These are phyloP conservation scores for Marchantia paleacea DNA, from an alignment of 225 moss, liverwort and hornwort species.

Conservation along the genomic window DNA sequence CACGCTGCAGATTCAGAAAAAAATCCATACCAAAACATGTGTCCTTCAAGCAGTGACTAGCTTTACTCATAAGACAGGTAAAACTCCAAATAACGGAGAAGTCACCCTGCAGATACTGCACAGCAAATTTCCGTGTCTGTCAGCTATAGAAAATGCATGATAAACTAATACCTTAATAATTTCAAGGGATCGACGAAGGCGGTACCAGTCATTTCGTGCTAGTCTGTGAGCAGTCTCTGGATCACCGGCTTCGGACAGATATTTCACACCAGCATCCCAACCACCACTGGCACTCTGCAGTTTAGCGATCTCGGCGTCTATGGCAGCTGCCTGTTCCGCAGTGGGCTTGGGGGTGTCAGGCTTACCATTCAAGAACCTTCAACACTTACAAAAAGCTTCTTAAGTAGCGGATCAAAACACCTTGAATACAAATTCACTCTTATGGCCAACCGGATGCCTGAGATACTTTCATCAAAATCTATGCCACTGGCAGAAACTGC, in stretches of 20 bases:
- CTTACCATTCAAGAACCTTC: conserved; percentile 79
- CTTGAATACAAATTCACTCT: neutral
- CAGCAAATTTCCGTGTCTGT: neutral
- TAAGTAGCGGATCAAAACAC: neutral
- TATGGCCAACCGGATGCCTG: neutral
- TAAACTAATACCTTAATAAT: conserved; percentile 57
- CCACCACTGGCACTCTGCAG: conserved; percentile 47
- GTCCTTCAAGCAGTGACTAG: neutral
- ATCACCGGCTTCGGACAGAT: conserved; percentile 69
- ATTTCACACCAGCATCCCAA: conserved; percentile 64
- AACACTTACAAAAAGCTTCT: conserved; percentile 15
- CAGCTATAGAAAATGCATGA: conserved; percentile 10
- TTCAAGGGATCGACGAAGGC: conserved; percentile 75
- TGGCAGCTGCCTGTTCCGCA: conserved; percentile 50
- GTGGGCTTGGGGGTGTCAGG: conserved; percentile 71
- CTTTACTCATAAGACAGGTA: neutral
- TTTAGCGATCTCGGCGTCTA: conserved; percentile 50
- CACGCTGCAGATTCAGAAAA: conserved; percentile 4
- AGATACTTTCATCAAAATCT: neutral
- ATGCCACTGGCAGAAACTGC: neutral
- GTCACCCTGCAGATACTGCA: neutral
- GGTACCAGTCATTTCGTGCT: conserved; percentile 84
- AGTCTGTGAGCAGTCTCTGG: conserved; percentile 58
- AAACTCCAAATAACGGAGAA: neutral
- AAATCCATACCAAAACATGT: neutral